These are phyloP conservation scores for Zygoascus sp. DNA, from an alignment of 1,139 yeast genomes.

Conservation along the genomic window DNA sequence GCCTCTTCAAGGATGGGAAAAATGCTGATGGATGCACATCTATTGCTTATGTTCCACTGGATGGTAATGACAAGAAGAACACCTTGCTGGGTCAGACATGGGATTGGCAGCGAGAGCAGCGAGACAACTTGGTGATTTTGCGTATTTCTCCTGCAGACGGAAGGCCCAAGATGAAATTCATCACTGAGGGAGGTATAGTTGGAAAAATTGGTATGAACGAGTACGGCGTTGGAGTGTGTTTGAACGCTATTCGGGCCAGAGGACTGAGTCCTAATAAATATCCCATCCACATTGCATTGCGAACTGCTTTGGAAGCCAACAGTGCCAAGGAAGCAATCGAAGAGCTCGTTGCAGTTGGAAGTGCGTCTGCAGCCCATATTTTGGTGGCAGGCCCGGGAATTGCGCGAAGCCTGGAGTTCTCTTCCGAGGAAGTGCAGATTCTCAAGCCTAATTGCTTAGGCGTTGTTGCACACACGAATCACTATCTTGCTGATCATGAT, in stretches of 20 bases:
- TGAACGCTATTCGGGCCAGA: constrained; percentile 34
- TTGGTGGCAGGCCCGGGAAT: constrained; percentile 21
- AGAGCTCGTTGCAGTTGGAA: constrained; percentile 23
- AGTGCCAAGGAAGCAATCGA: constrained; percentile 29
- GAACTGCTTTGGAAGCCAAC: constrained; percentile 30
- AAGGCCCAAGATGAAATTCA: constrained; percentile 28
- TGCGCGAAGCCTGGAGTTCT: constrained; percentile 23
- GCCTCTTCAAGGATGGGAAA: constrained; percentile 18
- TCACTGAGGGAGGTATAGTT: constrained; percentile 37
- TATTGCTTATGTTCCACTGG: constrained; percentile 32
- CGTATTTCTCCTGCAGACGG: constrained; percentile 25
- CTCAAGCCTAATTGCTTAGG: constrained; percentile 15
- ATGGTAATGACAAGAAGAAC: constrained; percentile 16
- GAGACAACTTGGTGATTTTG: constrained; percentile 29
- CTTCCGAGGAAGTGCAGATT: constrained; percentile 17
- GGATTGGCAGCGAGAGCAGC: constrained; percentile 30
- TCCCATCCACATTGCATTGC: constrained; percentile 36
- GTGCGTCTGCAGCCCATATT: constrained; percentile 24
- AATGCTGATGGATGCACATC: constrained; percentile 36
- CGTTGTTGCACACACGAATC: constrained; percentile 23
- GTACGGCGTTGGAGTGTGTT: constrained; percentile 33
- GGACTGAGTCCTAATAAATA: constrained; percentile 29
- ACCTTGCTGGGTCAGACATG: constrained; percentile 13
- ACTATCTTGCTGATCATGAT: constrained; percentile 20
- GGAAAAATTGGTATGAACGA: constrained; percentile 38